phyloP scores from a whole-genome alignment of 805 yeast genomes.

The Saturnispora serradocipensis region DNA sequence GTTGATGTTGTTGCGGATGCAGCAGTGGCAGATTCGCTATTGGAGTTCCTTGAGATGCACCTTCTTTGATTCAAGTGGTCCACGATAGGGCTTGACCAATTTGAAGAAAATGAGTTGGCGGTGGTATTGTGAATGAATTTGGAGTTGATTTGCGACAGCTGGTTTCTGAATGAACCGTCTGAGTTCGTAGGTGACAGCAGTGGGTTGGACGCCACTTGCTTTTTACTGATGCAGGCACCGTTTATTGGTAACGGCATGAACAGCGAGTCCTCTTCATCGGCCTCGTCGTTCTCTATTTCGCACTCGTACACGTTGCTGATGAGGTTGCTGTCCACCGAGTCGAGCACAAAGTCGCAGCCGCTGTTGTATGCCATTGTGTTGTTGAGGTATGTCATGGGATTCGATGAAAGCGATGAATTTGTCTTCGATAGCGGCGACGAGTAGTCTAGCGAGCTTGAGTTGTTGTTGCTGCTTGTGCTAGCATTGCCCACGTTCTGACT shows the following conservation, averaged over 20 bases:
- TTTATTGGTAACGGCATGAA: background rate
- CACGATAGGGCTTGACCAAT: background rate
- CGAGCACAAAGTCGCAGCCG: background rate
- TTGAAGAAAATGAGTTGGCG: background rate
- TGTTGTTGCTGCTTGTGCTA: constrained; percentile 1
- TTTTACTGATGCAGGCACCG: background rate
- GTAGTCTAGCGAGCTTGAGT: background rate
- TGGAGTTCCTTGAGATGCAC: background rate
- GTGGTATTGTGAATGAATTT: background rate
- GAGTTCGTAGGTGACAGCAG: background rate
- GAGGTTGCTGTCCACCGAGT: background rate
- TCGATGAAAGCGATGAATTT: background rate
- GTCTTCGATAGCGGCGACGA: constrained; percentile 1
- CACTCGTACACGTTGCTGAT: no score
- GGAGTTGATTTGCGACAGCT: background rate
- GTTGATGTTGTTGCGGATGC: background rate
- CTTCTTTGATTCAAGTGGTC: background rate
- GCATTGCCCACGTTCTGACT: background rate
- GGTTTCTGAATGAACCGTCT: background rate
- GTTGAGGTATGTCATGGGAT: background rate
- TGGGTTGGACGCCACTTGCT: background rate
- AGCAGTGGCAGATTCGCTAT: background rate
- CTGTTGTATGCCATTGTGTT: background rate
- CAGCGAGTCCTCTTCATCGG: background rate
- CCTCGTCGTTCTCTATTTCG: background rate